Evolutionary conservation across 306 rosid genomes (phyloP), one percentile per base, ranked within the genome.

Genomic region (Rubus idaeus): DNA sequence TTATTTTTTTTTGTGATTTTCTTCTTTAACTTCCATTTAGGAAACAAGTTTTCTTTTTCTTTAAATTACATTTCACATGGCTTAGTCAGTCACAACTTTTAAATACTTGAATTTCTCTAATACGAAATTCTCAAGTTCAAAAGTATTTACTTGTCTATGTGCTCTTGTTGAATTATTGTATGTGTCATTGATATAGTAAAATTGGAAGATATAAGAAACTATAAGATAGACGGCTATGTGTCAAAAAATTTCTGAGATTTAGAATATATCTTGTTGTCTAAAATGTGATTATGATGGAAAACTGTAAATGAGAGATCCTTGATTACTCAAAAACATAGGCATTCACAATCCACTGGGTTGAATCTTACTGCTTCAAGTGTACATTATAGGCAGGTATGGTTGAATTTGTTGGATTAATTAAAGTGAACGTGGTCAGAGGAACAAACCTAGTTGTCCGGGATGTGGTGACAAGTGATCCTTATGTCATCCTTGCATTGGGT

Each of bases 381-480:
- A 79, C 79, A 71, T 83, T 90, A 77, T 86, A 95, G 98, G 98
- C 95, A 62, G 98, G 97, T 79, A 95, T 90, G 98, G 88, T 95
- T 71, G 97, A 95, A 89, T 95, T 95, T 79, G 90, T 95, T 68
- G 97, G 98, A 77, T 80, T 95, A 81, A 83, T 95, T 50, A 95
- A 92, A 91, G 97, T 95, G 84, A 92, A 92, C 52, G 96, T 95
- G 30, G 92, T 90, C 9, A 90, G 76, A 87, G 97, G 98, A 82
- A 95, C 91, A 72, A 89, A 92, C 81, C 81, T 95, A 77, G 98
- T 90, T 0, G 61, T 95, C 37, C 87, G 98, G 65, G 98, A 95
- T 74, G 86, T 95, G 56, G 76, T 90, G 87, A 88, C 92, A 18
- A 95, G 98, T 35, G 98, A 95, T 71, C 98, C 98, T 42, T 95